Conservation (phyloP, 2,329 filamentous ascomycete genomes). For the Fusarium cicatricum region DNA sequence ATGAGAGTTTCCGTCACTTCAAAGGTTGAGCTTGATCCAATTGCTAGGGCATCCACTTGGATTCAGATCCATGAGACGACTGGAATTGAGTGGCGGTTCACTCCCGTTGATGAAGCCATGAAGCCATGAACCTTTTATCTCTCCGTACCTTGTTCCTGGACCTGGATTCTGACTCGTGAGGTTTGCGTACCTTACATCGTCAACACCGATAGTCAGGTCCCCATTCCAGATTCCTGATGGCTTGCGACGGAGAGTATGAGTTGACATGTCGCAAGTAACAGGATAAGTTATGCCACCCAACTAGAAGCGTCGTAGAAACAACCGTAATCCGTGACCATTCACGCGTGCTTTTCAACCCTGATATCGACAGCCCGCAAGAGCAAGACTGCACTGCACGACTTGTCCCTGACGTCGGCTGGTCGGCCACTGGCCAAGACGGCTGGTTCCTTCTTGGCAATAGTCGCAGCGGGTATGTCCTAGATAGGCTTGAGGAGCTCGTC, state of each 20-base stretch:
- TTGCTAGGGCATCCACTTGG: not conserved
- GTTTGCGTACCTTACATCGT: slow-evolving; percentile 3
- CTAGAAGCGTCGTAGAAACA: slow-evolving; percentile 7
- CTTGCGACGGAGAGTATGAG: not conserved
- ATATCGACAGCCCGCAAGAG: not conserved
- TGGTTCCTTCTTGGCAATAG: slow-evolving; percentile 8
- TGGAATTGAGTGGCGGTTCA: slow-evolving; percentile 30
- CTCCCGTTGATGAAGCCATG: slow-evolving; percentile 15
- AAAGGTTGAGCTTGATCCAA: slow-evolving; percentile 2
- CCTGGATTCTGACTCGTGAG: not conserved
- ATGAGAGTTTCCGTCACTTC: slow-evolving; percentile 8
- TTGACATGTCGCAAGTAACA: slow-evolving; percentile 11
- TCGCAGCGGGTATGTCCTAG: not conserved
- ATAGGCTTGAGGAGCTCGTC: not conserved
- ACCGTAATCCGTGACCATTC: not conserved
- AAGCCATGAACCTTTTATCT: slow-evolving; percentile 6
- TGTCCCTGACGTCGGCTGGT: slow-evolving; percentile 16
- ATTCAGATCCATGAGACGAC: not conserved
- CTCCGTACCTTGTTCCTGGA: slow-evolving; percentile 25
- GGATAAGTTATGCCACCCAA: slow-evolving; percentile 1
- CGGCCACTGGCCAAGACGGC: slow-evolving; percentile 27
- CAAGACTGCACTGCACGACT: too few relatives aligned
- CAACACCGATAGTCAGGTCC: not conserved
- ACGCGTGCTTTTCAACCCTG: not conserved
- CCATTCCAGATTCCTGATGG: not conserved